Evolutionary conservation across 495 filamentous ascomycete genomes (phyloP), one percentile per base, ranked within the genome.

Genomic region (Sordaria brevicollis): DNA sequence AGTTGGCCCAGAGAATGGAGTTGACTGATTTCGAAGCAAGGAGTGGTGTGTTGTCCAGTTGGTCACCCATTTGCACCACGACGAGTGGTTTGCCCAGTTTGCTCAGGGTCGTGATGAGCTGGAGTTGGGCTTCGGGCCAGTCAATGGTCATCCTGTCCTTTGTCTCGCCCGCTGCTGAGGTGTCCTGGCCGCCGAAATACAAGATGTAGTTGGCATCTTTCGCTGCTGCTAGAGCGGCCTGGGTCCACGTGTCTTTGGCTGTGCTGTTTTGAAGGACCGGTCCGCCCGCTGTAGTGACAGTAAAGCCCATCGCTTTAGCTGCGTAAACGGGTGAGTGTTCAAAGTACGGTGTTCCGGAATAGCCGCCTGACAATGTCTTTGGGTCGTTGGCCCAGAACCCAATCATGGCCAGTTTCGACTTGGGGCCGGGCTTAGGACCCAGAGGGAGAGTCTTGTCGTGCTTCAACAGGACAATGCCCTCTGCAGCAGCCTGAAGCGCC

Each of bases 201-300:
- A 85, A 41, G 41, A 84, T 79, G 10, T 76, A 76, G 43, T 84
- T 79, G n/a, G 83, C 77, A 4, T 78, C 70, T 13, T 74, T 70
- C 0, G 83, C 81, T 3, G 78, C 78, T 6, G 69, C 70, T 9
- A 82, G 67, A 9, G 81, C 80, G 3, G 74, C 86, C 0, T 81
- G 83, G 5, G 87, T 86, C 15, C 90, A 82, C 72, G 82, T 82
- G 74, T 91, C 90, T 39, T 82, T 84, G 0, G 87, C 87, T 38
- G 86, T 78, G 0, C 84, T 86, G 37, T 71, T 73, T 8, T 88
- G 88, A n/a, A 69, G 57, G 17, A 79, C 19, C 1, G 78, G 79
- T 0, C 79, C 79, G 17, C 69, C 69, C 39, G 72, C 78, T 66
- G 71, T 72, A 66, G 67, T 57, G 69, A 71, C 70, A 5, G 67